Evolutionary conservation across 2,329 filamentous ascomycete species (phyloP).

Genomic region (Catunica adiposa): DNA sequence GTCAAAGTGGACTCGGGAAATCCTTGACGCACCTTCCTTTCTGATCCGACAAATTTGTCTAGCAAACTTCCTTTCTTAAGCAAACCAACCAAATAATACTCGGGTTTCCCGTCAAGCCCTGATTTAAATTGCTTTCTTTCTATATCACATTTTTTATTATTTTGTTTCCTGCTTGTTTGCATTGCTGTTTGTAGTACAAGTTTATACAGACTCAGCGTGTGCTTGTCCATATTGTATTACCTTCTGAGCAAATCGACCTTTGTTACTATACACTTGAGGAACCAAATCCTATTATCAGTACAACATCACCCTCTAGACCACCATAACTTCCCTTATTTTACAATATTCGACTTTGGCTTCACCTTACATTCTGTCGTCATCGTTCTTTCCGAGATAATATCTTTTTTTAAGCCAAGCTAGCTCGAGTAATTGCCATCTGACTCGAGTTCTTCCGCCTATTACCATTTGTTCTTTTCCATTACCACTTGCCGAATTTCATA

Average conservation of each 20-base stretch:
- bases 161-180: too few relatives aligned
- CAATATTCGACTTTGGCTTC: too few relatives aligned
- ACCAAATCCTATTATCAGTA: background rate
- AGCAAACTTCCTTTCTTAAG: background rate
- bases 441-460: background rate
- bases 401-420: too few relatives aligned
- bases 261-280: background rate
- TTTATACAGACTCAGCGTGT: background rate
- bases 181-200: too few relatives aligned
- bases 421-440: background rate
- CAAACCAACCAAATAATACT: background rate
- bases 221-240: background rate
- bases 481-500: background rate
- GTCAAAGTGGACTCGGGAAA: background rate
- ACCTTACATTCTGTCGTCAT: too few relatives aligned
- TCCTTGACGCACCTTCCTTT: background rate
- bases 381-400: too few relatives aligned
- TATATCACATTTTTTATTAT: background rate
- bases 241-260: background rate
- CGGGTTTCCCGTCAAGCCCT: background rate
- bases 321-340: too few relatives aligned
- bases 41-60: background rate
- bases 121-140: background rate
- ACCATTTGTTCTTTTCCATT: background rate
- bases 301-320: too few relatives aligned